Percentiles rank a stretch among this genome's conserved stretches.
Evolutionary conservation across 1,139 yeast genomes (phyloP).

Genomic region (Scheffersomyces insectosa): DNA sequence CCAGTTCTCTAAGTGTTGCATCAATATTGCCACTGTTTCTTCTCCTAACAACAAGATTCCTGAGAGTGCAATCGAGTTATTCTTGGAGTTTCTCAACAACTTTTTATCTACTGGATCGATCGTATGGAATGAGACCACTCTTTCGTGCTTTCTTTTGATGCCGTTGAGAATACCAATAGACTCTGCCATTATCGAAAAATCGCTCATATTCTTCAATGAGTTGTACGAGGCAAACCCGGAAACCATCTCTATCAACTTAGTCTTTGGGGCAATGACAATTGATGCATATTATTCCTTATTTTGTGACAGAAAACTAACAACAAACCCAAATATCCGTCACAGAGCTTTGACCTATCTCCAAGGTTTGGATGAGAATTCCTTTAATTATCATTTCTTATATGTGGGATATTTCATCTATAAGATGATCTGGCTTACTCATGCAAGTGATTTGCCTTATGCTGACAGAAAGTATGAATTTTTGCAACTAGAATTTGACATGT

Average conservation of each 20-base stretch:
- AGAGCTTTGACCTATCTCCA: conserved; percentile 4
- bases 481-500: conserved; percentile 23
- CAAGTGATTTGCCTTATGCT: conserved; percentile 4
- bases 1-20: conserved; percentile 18
- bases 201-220: conserved; percentile 14
- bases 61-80: conserved; percentile 13
- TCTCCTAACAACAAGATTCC: conserved; percentile 13
- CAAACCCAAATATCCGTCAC: conserved; percentile 6
- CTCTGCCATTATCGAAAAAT: conserved; percentile 5
- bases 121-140: conserved; percentile 15
- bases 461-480: conserved; percentile 14
- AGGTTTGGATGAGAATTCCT: conserved; percentile 13
- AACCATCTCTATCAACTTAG: conserved; percentile 11
- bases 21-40: conserved; percentile 17
- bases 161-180: conserved; percentile 16
- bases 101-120: conserved; percentile 5
- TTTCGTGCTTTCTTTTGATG: conserved; percentile 19
- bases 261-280: conserved; percentile 19
- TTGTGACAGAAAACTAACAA: conserved; percentile 11
- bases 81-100: conserved; percentile 10
- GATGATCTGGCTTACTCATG: conserved; percentile 16
- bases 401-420: conserved; percentile 16
- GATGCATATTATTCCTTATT: conserved; percentile 21
- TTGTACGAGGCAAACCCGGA: conserved; percentile 5
- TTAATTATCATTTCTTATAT: conserved; percentile 17